Evolutionary conservation across 2,329 filamentous ascomycete genomes (phyloP).

Genomic region (Periglandula ipomoeae): DNA sequence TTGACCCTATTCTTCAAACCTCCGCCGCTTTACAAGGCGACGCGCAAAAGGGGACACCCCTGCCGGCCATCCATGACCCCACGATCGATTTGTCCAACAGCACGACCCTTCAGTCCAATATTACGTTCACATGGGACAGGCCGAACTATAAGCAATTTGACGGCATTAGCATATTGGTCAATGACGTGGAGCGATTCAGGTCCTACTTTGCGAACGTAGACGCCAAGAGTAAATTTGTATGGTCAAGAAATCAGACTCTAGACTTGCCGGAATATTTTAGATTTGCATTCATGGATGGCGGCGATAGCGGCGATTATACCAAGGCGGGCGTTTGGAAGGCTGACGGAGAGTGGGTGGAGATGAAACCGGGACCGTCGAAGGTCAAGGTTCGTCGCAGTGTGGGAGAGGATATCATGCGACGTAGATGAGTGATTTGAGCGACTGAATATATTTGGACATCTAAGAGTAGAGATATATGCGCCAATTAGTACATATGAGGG

Average conservation of each 20-base stretch:
- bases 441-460: background rate
- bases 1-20: conserved; percentile 81
- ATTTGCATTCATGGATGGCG: conserved; percentile 65
- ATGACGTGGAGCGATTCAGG: conserved; percentile 76
- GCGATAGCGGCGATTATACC: conserved; percentile 59
- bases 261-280: conserved; percentile 62
- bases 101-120: conserved; percentile 45
- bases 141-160: conserved; percentile 48
- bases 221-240: conserved; percentile 41
- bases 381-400: conserved; percentile 22
- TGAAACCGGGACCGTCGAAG: conserved; percentile 52
- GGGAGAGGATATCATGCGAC: conserved; percentile 15
- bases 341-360: conserved; percentile 56
- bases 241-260: conserved; percentile 40
- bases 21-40: conserved; percentile 62
- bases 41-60: conserved; percentile 49
- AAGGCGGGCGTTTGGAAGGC: conserved; percentile 62
- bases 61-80: conserved; percentile 45
- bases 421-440: conserved; percentile 7
- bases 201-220: conserved; percentile 54
- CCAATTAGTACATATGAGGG: too few relatives aligned
- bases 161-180: conserved; percentile 71
- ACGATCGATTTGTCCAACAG: conserved; percentile 33
- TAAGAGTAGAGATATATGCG: background rate
- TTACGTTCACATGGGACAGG: conserved; percentile 49